Percentiles rank a stretch among this genome's conserved stretches.
phyloP scores from a whole-genome alignment of 176 grass and related monocot species.

The Carex kokanica region DNA sequence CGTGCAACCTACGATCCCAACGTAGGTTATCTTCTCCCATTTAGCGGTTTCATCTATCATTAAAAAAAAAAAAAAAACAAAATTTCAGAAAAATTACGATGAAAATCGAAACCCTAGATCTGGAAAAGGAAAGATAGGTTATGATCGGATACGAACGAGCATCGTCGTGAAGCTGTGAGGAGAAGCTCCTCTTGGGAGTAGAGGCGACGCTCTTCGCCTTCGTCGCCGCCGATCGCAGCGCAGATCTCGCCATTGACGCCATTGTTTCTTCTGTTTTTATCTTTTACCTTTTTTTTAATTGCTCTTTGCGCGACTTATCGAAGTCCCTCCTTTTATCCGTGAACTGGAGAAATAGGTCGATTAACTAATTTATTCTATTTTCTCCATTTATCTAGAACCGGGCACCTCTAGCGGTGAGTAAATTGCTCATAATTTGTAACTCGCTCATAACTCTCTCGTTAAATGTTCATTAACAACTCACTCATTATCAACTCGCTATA shows the following conservation, averaged over 20 bases:
- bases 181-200: slow-evolving; percentile 51
- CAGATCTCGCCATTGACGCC: slow-evolving; percentile 74
- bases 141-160: slow-evolving; percentile 39
- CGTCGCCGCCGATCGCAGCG: slow-evolving; percentile 49
- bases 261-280: slow-evolving; percentile 32
- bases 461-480: too few species aligned
- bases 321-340: background rate
- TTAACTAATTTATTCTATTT: background rate
- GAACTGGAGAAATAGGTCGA: background rate
- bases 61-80: background rate
- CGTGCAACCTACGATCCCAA: slow-evolving; percentile 58
- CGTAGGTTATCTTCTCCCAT: slow-evolving; percentile 97
- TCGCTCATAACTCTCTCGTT: too few species aligned
- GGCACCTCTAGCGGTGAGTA: too few species aligned
- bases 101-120: slow-evolving; percentile 3
- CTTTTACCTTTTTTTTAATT: background rate
- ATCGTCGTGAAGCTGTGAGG: slow-evolving; percentile 62
- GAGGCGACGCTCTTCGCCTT: slow-evolving; percentile 34
- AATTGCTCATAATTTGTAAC: too few species aligned
- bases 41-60: slow-evolving; percentile 74
- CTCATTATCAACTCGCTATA: too few species aligned
- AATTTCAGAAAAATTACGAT: slow-evolving; percentile 2
- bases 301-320: background rate
- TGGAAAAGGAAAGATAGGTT: background rate
- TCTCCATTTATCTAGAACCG: background rate